phyloP scores from a whole-genome alignment of 352 stramenopile genomes.

The Hyaloperonospora arabidopsidis region DNA sequence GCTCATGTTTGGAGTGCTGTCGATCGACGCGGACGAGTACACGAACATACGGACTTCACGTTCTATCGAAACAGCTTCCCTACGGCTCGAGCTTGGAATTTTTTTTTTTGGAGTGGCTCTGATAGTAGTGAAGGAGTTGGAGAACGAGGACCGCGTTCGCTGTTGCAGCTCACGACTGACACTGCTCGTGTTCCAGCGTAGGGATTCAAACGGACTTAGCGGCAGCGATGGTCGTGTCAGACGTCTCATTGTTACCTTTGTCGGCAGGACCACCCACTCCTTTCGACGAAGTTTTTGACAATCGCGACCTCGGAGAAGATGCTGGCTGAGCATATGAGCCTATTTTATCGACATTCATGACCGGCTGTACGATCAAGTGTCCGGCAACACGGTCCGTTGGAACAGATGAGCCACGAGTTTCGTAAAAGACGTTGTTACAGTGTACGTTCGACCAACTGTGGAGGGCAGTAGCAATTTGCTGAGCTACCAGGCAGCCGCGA shows the following conservation, averaged over 20 bases:
- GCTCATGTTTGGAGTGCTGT: conserved; percentile 91
- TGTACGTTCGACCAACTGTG: background rate
- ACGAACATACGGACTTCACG: conserved; percentile 73
- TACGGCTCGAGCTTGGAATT: conserved; percentile 82
- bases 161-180: conserved; percentile 84
- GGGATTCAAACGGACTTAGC: conserved; percentile 80
- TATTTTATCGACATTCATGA: conserved; percentile 97
- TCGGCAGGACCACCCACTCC: conserved; percentile 43
- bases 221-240: conserved; percentile 72
- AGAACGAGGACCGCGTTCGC: conserved; percentile 65
- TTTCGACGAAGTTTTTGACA: conserved; percentile 60
- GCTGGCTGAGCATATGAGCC: conserved; percentile 62
- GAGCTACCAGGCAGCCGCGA: too few species aligned
- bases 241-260: conserved; percentile 67
- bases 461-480: too few species aligned
- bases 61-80: conserved; percentile 62
- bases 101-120: conserved; percentile 98
- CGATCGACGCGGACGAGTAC: conserved; percentile 71
- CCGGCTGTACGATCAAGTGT: conserved; percentile 89
- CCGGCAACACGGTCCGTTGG: conserved; percentile 24
- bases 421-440: conserved; percentile 12
- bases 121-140: conserved; percentile 68
- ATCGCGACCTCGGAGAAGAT: conserved; percentile 61
- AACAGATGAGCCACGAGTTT: conserved; percentile 3
- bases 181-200: conserved; percentile 65